phyloP scores from a whole-genome alignment of 2,329 filamentous ascomycete species.

The Paecilomyces formosus region DNA sequence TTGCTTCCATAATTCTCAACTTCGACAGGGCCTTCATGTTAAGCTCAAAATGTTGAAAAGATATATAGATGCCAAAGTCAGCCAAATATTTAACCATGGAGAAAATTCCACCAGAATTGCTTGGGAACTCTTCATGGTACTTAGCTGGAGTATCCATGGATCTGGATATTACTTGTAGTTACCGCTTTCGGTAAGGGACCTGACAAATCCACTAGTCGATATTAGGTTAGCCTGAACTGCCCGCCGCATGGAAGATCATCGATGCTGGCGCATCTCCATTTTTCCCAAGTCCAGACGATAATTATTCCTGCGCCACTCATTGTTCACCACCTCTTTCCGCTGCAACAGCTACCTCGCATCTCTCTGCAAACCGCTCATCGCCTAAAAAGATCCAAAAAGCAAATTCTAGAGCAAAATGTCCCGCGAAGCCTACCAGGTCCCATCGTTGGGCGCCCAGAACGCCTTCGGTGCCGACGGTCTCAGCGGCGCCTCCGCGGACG shows the following conservation, averaged over 20 bases:
- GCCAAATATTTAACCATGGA: too few species aligned
- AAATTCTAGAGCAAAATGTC: slow-evolving; percentile 41
- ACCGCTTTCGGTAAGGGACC: neutral
- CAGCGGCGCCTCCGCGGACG: slow-evolving; percentile 39
- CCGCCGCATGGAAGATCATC: neutral
- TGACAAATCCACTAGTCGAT: neutral
- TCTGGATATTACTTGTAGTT: too few species aligned
- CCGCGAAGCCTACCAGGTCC: slow-evolving; percentile 72
- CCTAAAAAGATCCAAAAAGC: neutral
- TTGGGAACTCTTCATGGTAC: too few species aligned
- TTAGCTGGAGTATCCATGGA: too few species aligned
- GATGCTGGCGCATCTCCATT: neutral
- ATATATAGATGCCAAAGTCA: too few species aligned
- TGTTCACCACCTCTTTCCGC: neutral
- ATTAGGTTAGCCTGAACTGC: neutral
- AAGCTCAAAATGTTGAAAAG: too few species aligned
- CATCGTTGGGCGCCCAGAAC: slow-evolving; percentile 43
- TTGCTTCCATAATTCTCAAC: too few species aligned
- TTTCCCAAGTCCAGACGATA: neutral
- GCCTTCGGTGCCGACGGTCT: slow-evolving; percentile 35
- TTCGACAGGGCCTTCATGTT: too few species aligned
- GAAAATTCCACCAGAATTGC: too few species aligned
- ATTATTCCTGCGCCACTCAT: neutral
- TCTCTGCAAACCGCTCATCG: neutral
- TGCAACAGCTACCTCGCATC: neutral